A percentile compares a stretch with the other conserved stretches of the same genome.
Evolutionary conservation across 257 asterid species (phyloP).

Genomic region (Solanum medicagineum): DNA sequence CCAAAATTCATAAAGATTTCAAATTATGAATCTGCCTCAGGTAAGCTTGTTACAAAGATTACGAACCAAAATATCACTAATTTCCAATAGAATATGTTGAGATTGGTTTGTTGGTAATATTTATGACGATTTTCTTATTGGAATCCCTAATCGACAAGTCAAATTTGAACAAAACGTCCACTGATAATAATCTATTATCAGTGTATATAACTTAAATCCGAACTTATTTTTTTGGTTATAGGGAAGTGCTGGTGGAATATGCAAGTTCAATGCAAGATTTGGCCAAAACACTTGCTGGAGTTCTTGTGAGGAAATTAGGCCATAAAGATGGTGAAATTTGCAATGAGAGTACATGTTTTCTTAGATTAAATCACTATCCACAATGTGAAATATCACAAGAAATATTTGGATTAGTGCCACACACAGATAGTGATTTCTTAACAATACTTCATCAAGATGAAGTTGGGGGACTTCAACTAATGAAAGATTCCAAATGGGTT

Average conservation of each 20-base stretch:
- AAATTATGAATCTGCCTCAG: too few relatives aligned
- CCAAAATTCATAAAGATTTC: too few relatives aligned
- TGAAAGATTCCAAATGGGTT: conserved; percentile 60
- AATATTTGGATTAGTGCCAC: conserved; percentile 48
- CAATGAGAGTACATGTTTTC: conserved; percentile 45
- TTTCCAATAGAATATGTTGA: background rate
- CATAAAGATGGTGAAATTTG: conserved; percentile 15
- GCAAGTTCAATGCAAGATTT: conserved; percentile 52
- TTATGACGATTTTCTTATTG: background rate
- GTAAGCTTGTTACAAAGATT: too few relatives aligned
- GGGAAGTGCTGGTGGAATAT: conserved; percentile 59
- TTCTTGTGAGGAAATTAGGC: conserved; percentile 31
- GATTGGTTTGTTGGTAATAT: background rate
- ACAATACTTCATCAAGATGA: conserved; percentile 66
- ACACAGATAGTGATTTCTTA: conserved; percentile 66
- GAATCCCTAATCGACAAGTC: background rate
- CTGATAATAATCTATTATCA: background rate
- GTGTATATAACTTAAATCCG: background rate
- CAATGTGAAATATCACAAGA: conserved; percentile 23
- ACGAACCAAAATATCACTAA: background rate
- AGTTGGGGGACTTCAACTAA: conserved; percentile 69
- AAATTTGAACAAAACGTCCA: background rate
- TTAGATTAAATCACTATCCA: conserved; percentile 51
- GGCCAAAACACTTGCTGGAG: conserved; percentile 29
- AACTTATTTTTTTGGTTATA: background rate